A percentile compares a stretch with the other conserved stretches of the same genome.
phyloP scores from a whole-genome alignment of 306 rosid species.

The Pyrus bretschneideri region DNA sequence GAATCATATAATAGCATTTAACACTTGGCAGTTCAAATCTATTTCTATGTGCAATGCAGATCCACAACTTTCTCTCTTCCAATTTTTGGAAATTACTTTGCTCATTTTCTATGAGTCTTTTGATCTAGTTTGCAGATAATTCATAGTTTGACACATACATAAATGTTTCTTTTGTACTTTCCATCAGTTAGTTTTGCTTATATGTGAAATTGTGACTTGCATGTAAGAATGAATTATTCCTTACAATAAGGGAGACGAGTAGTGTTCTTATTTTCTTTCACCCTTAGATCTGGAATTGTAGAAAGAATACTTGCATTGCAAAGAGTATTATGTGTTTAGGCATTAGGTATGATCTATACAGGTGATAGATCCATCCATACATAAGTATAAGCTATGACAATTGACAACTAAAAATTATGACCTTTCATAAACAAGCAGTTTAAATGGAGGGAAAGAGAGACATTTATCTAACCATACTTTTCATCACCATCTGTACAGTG shows the following conservation, averaged over 20 bases:
- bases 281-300: too few species aligned
- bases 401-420: neutral
- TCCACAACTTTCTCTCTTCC: neutral
- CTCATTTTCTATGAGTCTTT: too few species aligned
- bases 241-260: too few species aligned
- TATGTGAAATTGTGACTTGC: too few species aligned
- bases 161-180: too few species aligned
- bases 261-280: too few species aligned
- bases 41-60: neutral
- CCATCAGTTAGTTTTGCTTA: too few species aligned
- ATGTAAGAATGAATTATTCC: too few species aligned
- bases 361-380: neutral
- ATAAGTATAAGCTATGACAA: neutral
- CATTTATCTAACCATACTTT: neutral
- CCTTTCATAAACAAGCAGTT: neutral
- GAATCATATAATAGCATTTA: neutral
- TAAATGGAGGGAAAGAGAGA: neutral
- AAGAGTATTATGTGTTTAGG: neutral
- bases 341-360: neutral
- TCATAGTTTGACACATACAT: too few species aligned
- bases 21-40: neutral
- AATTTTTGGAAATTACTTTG: too few species aligned
- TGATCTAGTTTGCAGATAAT: too few species aligned
- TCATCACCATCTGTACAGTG: neutral
- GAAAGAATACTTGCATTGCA: too few species aligned